Evolutionary conservation across 805 yeast genomes (phyloP), one percentile per base, ranked within the genome.

Genomic region (Saccharomycopsis schoenii): DNA sequence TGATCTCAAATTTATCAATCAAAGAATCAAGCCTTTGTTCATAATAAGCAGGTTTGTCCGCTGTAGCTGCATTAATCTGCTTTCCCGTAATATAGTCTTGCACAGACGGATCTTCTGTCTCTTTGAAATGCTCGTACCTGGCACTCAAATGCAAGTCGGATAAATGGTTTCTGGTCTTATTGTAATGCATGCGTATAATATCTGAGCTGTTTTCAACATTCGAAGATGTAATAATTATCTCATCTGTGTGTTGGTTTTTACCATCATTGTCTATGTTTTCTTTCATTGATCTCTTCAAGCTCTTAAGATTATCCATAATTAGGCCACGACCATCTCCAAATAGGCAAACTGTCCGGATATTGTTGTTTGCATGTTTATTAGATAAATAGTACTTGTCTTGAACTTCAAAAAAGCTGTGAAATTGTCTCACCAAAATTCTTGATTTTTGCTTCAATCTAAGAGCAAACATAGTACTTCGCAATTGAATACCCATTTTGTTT

Each of bases 81-180:
- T 55, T 36, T 19, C 50, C 40, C 12, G 62, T 62, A 24, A 62
- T 50, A 34, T 57, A 62, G 6, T 59, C 25, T 19, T 58, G 25
- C 40, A 63, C 65, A 2, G 86, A 83, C 65, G 82, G 84, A 70
- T 93, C 97, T 65, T 86, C 85, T 62, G 83, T 90, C 64, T 93
- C 97, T 63, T 92, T 86, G 70, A 82, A 89, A 60, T 83, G 83
- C 72, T 93, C 99, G 69, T 89, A 93, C 58, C 99, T 73, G 0
- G 98, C 97, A 58, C 96, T 85, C 41, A 93, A 67, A 74, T 92
- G 96, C 0, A 59, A 74, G 73, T 71, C 73, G 74, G 80, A 60
- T 24, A 60, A 36, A n/a, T 19, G 25, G 17, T 29, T 24, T 19
- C 19, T 34, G n/a, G 25, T 47, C 21, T 47, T 47, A 21, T 47